Percentiles rank a stretch among this genome's conserved stretches.
Conservation (phyloP, 208 protist genomes). For the Spongospora subterranea region DNA sequence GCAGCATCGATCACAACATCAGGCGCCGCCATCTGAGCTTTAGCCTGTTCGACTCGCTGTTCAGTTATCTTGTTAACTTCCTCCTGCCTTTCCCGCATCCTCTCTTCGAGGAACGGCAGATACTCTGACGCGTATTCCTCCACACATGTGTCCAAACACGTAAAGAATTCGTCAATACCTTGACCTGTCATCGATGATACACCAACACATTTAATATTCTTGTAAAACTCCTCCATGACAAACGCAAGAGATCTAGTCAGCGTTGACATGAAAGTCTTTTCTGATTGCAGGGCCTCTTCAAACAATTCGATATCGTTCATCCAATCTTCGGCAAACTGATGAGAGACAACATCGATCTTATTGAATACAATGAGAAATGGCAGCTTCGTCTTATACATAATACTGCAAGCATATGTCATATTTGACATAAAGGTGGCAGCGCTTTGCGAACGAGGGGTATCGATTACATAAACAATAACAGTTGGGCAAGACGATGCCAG, state of each 20-base stretch:
- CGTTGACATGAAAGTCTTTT: conserved; percentile 83
- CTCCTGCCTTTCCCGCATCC: conserved; percentile 28
- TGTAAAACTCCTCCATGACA: conserved; percentile 97
- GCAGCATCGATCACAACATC: conserved; percentile 1
- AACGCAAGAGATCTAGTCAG: conserved; percentile 90
- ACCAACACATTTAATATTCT: conserved; percentile 82
- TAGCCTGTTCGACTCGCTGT: background rate
- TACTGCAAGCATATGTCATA: conserved; percentile 97
- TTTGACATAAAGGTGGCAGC: conserved; percentile 98
- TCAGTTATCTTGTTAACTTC: background rate
- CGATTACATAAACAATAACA: conserved; percentile 92
- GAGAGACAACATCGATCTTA: conserved; percentile 91
- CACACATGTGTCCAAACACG: conserved; percentile 77
- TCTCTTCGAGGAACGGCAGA: conserved; percentile 11
- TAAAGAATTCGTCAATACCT: conserved; percentile 86
- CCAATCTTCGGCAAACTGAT: conserved; percentile 85
- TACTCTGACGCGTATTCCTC: conserved; percentile 75
- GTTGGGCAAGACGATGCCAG: conserved; percentile 91
- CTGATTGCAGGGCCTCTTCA: conserved; percentile 67
- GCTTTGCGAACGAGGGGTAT: conserved; percentile 88
- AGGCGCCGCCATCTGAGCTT: background rate
- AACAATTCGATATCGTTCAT: conserved; percentile 91
- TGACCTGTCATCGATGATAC: conserved; percentile 89
- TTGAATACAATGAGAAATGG: conserved; percentile 96
- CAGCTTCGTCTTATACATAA: conserved; percentile 96